phyloP scores from a whole-genome alignment of 2,329 filamentous ascomycete species.

The Xylaria sp. region DNA sequence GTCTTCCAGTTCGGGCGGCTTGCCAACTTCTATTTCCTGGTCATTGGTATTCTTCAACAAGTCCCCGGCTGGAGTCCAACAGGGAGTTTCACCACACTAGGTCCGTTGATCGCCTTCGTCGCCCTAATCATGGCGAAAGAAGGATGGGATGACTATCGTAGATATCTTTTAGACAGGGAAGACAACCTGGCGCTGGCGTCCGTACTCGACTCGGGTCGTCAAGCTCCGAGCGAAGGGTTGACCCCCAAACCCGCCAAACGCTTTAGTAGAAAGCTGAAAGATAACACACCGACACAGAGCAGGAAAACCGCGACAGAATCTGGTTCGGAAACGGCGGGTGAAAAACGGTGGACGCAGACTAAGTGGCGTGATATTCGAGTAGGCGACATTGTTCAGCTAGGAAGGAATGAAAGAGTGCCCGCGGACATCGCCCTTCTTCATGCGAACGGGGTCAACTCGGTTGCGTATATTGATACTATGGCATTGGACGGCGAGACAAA shows the following conservation, averaged over 20 bases:
- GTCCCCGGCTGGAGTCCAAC: constrained; percentile 79
- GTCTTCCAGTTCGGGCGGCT: constrained; percentile 86
- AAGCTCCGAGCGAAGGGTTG: constrained; percentile 22
- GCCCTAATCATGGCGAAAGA: constrained; percentile 85
- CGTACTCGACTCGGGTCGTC: constrained; percentile 12
- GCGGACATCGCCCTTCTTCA: constrained; percentile 83
- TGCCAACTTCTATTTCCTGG: constrained; percentile 87
- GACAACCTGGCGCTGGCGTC: constrained; percentile 65
- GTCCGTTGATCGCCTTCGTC: constrained; percentile 77
- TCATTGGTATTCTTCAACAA: constrained; percentile 82
- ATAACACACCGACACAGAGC: not conserved
- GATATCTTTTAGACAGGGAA: constrained; percentile 79
- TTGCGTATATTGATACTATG: constrained; percentile 87
- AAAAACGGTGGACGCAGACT: constrained; percentile 56
- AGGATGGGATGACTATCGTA: constrained; percentile 82
- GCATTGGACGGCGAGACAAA: constrained; percentile 84
- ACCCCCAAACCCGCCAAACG: constrained; percentile 5
- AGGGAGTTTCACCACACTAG: constrained; percentile 74
- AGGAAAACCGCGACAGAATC: not conserved
- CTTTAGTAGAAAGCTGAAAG: not conserved
- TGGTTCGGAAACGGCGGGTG: constrained; percentile 21
- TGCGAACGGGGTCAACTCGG: constrained; percentile 74
- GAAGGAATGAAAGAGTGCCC: constrained; percentile 78
- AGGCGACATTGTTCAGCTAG: constrained; percentile 72
- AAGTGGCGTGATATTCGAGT: constrained; percentile 75